phyloP scores from a whole-genome alignment of 129 eudicot species.

The Rutidosis leptorrhynchoides region DNA sequence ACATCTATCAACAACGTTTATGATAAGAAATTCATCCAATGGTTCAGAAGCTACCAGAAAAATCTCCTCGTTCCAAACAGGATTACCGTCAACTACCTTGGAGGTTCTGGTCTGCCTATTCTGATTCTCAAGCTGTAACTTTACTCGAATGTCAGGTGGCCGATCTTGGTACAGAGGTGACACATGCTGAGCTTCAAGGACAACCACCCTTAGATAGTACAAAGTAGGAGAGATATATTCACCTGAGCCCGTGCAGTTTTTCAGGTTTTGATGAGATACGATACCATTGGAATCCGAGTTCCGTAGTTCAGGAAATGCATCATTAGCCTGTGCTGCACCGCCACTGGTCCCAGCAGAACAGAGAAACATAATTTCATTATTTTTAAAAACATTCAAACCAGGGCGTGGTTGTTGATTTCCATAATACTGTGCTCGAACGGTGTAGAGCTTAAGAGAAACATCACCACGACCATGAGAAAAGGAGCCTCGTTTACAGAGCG shows the following conservation, averaged over 20 bases:
- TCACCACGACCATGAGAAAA: background rate
- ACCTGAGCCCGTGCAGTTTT: background rate
- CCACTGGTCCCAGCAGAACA: no score
- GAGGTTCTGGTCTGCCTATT: background rate
- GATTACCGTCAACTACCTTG: background rate
- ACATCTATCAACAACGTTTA: conserved; percentile 60
- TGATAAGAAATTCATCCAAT: conserved; percentile 65
- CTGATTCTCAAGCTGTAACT: background rate
- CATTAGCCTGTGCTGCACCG: background rate
- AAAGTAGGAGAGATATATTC: background rate
- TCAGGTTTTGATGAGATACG: background rate
- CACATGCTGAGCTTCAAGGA: background rate
- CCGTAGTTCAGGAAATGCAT: background rate
- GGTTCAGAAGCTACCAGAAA: conserved; percentile 94
- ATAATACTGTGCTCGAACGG: background rate
- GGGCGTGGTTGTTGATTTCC: background rate
- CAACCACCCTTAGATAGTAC: background rate
- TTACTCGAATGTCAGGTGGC: background rate
- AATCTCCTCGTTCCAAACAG: conserved; percentile 74
- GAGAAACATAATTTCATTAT: background rate
- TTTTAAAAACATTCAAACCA: background rate
- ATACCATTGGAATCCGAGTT: background rate
- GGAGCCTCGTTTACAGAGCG: background rate
- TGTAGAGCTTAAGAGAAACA: background rate
- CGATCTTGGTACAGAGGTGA: background rate